Base-by-base conservation (phyloP, 805 yeast species). In the Vanderwaltozyma tropicalis region DNA sequence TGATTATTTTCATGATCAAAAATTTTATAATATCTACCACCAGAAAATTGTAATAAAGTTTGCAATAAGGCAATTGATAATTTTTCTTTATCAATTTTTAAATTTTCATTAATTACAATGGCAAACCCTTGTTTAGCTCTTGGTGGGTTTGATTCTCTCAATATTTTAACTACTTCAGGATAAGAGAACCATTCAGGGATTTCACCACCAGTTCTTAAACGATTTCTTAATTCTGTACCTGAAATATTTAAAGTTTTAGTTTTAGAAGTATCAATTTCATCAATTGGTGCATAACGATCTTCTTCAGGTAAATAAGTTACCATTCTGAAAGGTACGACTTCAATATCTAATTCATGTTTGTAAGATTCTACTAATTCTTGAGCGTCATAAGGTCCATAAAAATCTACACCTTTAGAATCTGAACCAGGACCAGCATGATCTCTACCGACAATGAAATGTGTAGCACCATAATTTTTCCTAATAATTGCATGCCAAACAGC, bases 401-500 rank as follows among this genome's bases (percentile, higher is more conserved):
- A 87, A 46, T 89, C 96, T 37, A 75, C 87, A 45, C 96, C 96
- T 57, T 80, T 69, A 41, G 95, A 85, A 74, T 76, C 76, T 42
- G 68, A 64, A 45, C 96, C 97, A 16, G 97, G 96, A 43, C 96
- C 96, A 37, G 97, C 97, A 57, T 88, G 97, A 63, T 88, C 96
- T 70, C 97, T 81, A 43, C 97, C 97, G 34, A 88, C 96, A 55
- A 88, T 88, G 68, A 89, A 89, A 62, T 89, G 96, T 37, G 95
- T 82, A 39, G 95, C 95, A 57, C 97, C 97, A 59, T 80, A 87
- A 67, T 88, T 88, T 70, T 86, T 85, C 66, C 97, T 82, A 60
- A 88, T 88, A 54, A 89, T 80, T 14, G 96, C 95, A 60, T 88
- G 97, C 96, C 96, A 89, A 32, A 88, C 83, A 17, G 97, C 97